Evolutionary conservation across 106 monocot species (phyloP), one percentile per base, ranked within the genome.

Genomic region (Phalaenopsis equestris): DNA sequence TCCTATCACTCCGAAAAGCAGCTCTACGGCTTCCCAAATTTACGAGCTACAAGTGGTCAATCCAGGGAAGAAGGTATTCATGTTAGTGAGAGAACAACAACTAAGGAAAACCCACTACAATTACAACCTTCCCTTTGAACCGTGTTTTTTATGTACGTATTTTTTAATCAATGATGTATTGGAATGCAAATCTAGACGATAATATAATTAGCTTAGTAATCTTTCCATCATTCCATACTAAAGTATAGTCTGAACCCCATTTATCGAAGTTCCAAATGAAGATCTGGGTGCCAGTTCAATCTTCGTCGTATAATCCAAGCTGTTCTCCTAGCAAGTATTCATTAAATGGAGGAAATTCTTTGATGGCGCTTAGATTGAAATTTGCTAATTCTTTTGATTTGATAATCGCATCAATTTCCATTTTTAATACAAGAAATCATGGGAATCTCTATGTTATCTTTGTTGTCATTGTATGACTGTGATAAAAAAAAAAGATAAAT

Each of bases 221-320:
- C 7, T 83, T 79, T 77, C 16, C 81, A 68, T 24, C 23, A 52
- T 68, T 73, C 91, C 94, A 94, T n/a, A 91, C 89, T 80, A 94
- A 79, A 78, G 76, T 82, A 73, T 87, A 91, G 70, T 86, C 75
- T n/a, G 89, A 82, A 52, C 94, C 90, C 94, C 94, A 94, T 75
- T 86, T 76, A 57, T 94, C 94, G 45, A 94, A 84, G 78, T 94
- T 94, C 94, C 94, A 94, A 72, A 94, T 88, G 58, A 86, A 94
- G 21, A 94, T 91, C 73, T 94, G 94, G 37, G 94, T 94, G 42
- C 94, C 94, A 18, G 88, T 90, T 57, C 87, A 86, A 15, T 21
- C 21, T 56, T 81, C 83, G 45, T 91, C 90, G 79, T 91, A 94
- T 19, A 76, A 18, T 15, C 86, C 86, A 15, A 91, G 55, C 76